These are phyloP conservation scores for Miscanthus lutarioriparius DNA, from an alignment of 176 grass and related monocot species.

Conservation along the genomic window DNA sequence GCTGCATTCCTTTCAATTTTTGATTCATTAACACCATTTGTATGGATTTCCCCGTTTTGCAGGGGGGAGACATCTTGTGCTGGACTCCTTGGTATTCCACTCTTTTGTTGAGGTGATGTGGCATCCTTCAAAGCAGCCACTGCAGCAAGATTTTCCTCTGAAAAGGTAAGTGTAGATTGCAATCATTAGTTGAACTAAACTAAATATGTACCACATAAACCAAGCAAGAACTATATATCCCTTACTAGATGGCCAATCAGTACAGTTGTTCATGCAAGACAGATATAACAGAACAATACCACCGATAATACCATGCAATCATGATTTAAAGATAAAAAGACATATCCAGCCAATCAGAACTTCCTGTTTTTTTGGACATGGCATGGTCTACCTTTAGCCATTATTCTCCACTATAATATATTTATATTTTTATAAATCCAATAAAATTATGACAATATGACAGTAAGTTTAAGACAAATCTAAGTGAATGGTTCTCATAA, in stretches of 20 bases:
- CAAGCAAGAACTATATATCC: neutral
- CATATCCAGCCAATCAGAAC: neutral
- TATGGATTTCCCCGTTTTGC: conserved; percentile 69
- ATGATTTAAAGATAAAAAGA: neutral
- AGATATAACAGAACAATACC: neutral
- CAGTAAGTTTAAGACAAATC: neutral
- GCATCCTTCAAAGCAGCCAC: conserved; percentile 52
- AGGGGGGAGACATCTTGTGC: conserved; percentile 43
- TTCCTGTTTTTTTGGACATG: neutral
- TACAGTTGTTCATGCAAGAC: neutral
- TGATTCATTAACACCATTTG: conserved; percentile 53
- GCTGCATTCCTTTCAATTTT: conserved; percentile 46
- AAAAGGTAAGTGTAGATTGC: neutral
- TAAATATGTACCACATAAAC: neutral
- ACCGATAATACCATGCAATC: neutral
- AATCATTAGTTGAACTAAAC: neutral
- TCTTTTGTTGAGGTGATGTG: conserved; percentile 45
- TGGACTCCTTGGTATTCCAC: conserved; percentile 43
- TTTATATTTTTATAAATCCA: neutral
- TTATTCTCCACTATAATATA: neutral
- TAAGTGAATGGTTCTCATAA: neutral
- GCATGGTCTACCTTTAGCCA: neutral
- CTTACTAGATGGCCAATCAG: neutral
- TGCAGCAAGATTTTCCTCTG: conserved; percentile 55
- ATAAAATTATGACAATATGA: neutral